Conservation (phyloP, 1,139 yeast species). For the Geotrichum cucujoidarum region DNA sequence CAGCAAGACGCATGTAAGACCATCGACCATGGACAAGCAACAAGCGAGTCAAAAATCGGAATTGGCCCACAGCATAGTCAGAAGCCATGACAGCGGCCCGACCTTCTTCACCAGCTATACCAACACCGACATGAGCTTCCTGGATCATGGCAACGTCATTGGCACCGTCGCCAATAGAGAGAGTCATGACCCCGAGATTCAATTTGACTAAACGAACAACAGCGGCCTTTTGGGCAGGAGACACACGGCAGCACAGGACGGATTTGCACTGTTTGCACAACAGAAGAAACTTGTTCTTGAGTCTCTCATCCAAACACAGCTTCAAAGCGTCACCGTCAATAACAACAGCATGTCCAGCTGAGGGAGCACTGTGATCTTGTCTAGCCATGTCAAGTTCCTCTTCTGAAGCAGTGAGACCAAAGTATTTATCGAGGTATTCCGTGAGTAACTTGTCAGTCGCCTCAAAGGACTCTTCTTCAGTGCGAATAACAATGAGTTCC, state of each 20-base stretch:
- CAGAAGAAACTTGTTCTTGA: constrained; percentile 64
- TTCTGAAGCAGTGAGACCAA: constrained; percentile 56
- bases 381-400: constrained; percentile 57
- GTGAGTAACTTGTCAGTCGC: constrained; percentile 52
- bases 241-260: constrained; percentile 93
- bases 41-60: constrained; percentile 72
- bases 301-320: constrained; percentile 50
- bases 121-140: constrained; percentile 96
- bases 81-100: constrained; percentile 99
- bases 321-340: constrained; percentile 91
- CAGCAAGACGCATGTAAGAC: constrained; percentile 88
- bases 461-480: constrained; percentile 34
- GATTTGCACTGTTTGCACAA: constrained; percentile 91
- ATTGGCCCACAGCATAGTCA: constrained; percentile 95
- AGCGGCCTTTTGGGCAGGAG: constrained; percentile 95
- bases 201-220: constrained; percentile 85
- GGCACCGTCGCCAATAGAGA: constrained; percentile 97
- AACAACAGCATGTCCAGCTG: constrained; percentile 69
- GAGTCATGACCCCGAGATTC: constrained; percentile 76
- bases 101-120: constrained; percentile 98
- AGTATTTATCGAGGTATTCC: constrained; percentile 55
- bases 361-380: constrained; percentile 70
- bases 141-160: constrained; percentile 99
- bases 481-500: constrained; percentile 71
- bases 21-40: constrained; percentile 91